Evolutionary conservation across 192 early-diverging fungal species (phyloP).

Genomic region (Thamnidium elegans): DNA sequence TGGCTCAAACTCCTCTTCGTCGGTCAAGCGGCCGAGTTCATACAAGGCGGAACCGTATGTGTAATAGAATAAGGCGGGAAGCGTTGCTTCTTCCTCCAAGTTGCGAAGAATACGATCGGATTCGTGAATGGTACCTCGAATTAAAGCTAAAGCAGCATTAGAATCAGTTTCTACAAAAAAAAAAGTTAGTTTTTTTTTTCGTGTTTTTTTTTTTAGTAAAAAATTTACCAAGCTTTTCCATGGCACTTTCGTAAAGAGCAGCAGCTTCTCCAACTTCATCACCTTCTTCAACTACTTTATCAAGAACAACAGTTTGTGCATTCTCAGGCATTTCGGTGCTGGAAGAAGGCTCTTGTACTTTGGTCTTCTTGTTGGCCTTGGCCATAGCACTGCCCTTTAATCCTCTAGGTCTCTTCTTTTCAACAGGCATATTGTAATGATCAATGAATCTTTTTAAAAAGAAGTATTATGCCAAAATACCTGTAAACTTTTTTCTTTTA

Average conservation of each 20-base stretch:
- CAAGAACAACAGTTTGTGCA: constrained; percentile 41
- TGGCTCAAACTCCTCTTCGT: constrained; percentile 31
- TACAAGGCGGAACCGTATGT: constrained; percentile 51
- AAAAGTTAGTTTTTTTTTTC: not conserved
- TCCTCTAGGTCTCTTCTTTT: constrained; percentile 47
- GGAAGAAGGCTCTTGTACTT: constrained; percentile 7
- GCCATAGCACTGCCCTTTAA: constrained; percentile 36
- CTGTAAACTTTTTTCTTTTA: too few relatives aligned
- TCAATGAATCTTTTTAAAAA: too few relatives aligned
- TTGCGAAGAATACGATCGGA: constrained; percentile 54
- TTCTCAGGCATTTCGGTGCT: constrained; percentile 34
- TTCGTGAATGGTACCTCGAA: constrained; percentile 54
- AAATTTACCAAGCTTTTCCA: constrained; percentile 40
- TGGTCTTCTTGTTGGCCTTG: constrained; percentile 28
- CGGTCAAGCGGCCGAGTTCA: constrained; percentile 34
- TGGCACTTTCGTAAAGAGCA: constrained; percentile 47
- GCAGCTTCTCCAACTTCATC: constrained; percentile 49
- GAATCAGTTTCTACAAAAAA: constrained; percentile 26
- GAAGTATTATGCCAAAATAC: too few relatives aligned
- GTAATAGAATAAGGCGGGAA: constrained; percentile 42
- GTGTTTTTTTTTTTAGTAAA: not conserved
- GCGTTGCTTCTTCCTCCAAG: constrained; percentile 37
- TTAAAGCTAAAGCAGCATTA: constrained; percentile 33
- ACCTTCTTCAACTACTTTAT: constrained; percentile 46
- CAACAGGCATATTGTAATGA: constrained; percentile 31